Base-by-base conservation (phyloP, 2,329 filamentous ascomycete species). In the Cytospora mali region DNA sequence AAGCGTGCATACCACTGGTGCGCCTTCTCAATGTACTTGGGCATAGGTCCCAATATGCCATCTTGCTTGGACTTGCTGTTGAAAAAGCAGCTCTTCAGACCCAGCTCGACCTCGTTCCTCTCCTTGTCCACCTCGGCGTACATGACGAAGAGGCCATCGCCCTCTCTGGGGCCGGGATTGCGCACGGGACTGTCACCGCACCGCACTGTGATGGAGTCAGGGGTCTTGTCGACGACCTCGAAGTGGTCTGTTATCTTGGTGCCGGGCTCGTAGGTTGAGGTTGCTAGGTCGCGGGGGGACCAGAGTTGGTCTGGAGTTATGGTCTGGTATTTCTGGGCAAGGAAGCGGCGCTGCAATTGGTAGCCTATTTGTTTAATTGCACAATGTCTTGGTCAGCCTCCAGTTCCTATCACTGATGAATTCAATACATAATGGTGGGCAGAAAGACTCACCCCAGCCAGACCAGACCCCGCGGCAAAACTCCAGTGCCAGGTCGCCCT, bases 241-340 rank as follows among this genome's bases (percentile, higher is more conserved):
- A 91, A 91, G 73, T 91, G 88, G 71, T 91, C 87, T 3, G 85
- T 89, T 62, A 91, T 83, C 48, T 79, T 71, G 1, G 88, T 89
- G 35, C 88, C 88, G 46, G 81, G 78, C 23, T 86, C 81, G 71
- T 91, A 91, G 11, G 68, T 79, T 62, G 79, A 85, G n/a, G 74
- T 68, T 6, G 79, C 72, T 1, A 91, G 80, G 57, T 87, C 79
- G 13, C 80, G 74, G 3, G 72, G 76, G 2, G 81, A 80, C 87
- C 88, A 91, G 1, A 91, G 81, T 66, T 90, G 85, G 53, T 77
- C 70, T 2, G 80, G 77, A 0, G 87, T 89, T 46, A 82, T 78
- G 10, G 84, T 74, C 57, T 82, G 77, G 71, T 86, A 88, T 71
- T 88, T 88, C 67, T 80, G 81, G 35, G 84, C 81, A 33, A 88